A percentile compares a stretch with the other conserved stretches of the same genome.
phyloP scores from a whole-genome alignment of 306 rosid species.

The Ochetophila trinervis region DNA sequence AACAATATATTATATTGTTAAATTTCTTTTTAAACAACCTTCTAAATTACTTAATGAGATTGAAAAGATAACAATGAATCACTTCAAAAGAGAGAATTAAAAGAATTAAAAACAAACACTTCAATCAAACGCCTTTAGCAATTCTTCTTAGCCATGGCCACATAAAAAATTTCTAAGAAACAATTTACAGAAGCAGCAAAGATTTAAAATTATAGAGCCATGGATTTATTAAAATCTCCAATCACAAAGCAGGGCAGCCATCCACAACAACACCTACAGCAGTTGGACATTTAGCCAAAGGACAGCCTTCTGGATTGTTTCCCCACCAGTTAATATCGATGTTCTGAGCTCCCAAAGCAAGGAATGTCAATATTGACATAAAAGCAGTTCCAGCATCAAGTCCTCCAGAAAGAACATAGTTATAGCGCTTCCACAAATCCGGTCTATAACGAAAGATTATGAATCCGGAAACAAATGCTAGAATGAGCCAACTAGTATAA shows the following conservation, averaged over 20 bases:
- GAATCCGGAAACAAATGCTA: slow-evolving; percentile 55
- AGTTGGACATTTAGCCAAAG: slow-evolving; percentile 74
- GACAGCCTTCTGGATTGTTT: slow-evolving; percentile 55
- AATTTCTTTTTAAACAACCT: too few species aligned
- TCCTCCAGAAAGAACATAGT: slow-evolving; percentile 73
- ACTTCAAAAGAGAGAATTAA: too few species aligned
- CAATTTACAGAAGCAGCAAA: not conserved
- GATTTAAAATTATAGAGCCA: not conserved
- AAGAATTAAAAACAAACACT: too few species aligned
- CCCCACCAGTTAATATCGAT: slow-evolving; percentile 66
- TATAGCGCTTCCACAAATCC: slow-evolving; percentile 60
- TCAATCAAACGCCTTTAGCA: too few species aligned
- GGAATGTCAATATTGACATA: slow-evolving; percentile 57
- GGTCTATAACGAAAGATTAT: slow-evolving; percentile 42
- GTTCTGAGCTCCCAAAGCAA: slow-evolving; percentile 34
- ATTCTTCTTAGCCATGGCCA: not conserved
- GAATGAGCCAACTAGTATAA: slow-evolving; percentile 65
- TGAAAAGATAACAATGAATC: too few species aligned
- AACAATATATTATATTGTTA: too few species aligned
- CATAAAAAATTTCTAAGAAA: not conserved
- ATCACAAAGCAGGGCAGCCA: slow-evolving; percentile 48
- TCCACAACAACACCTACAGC: slow-evolving; percentile 39
- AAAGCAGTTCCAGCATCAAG: slow-evolving; percentile 87
- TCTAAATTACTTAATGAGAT: too few species aligned
- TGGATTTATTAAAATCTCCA: not conserved